Evolutionary conservation across 208 protist species (phyloP).

Genomic region (Wallacemonas sp.): DNA sequence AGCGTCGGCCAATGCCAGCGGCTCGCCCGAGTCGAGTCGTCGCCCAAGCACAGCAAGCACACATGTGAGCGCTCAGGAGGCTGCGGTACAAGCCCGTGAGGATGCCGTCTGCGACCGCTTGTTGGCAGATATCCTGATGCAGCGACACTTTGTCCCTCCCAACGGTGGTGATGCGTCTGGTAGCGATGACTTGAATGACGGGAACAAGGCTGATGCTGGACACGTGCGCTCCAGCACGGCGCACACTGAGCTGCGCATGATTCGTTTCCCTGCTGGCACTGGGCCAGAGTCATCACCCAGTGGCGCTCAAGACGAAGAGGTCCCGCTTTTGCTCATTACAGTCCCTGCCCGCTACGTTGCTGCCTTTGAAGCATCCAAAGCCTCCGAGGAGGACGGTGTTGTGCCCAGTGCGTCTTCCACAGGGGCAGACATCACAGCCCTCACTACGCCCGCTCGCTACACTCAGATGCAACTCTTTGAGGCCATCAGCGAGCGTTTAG

Average conservation of each 20-base stretch:
- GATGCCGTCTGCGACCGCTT: constrained; percentile 15
- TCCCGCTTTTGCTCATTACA: constrained; percentile 4
- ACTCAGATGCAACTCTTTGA: constrained; percentile 45
- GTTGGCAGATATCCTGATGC: constrained; percentile 12
- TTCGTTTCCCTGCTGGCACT: neutral
- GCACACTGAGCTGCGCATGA: constrained; percentile 4
- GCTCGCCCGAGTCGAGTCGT: neutral
- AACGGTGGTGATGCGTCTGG: neutral
- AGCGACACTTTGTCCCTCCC: constrained; percentile 9
- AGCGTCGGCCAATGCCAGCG: neutral
- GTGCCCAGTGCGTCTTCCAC: neutral
- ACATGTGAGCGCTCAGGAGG: neutral
- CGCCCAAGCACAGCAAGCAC: neutral
- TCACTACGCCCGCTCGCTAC: constrained; percentile 38
- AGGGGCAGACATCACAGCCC: constrained; percentile 12
- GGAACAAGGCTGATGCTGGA: neutral
- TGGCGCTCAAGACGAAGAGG: neutral
- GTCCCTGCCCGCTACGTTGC: constrained; percentile 4
- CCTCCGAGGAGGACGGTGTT: neutral
- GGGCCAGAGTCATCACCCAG: neutral
- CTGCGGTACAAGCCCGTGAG: constrained; percentile 7
- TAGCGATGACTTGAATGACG: neutral
- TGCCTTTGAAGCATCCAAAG: neutral
- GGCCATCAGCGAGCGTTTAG: constrained; percentile 25
- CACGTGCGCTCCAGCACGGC: neutral